phyloP scores from a whole-genome alignment of 2,329 filamentous ascomycete genomes.

The Magnaporthiopsis incrustans region DNA sequence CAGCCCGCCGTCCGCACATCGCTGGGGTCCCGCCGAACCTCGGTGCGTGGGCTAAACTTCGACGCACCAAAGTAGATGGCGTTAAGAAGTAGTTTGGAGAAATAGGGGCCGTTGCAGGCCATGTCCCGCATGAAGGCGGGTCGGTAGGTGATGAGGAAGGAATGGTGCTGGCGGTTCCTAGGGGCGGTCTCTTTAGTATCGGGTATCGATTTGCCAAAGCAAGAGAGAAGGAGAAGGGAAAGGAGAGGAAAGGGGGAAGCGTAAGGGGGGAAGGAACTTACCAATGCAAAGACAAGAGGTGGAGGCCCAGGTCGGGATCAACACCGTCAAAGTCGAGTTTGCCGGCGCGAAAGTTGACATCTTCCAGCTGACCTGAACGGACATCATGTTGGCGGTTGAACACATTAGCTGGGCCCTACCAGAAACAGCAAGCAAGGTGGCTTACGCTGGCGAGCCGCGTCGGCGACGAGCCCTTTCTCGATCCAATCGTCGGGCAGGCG shows the following conservation, averaged over 20 bases:
- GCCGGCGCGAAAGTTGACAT: conserved; percentile 33
- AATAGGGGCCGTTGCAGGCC: conserved; percentile 46
- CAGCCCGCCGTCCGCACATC: conserved; percentile 41
- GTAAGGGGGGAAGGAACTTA: not conserved
- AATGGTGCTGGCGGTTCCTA: conserved; percentile 40
- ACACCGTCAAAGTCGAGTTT: conserved; percentile 49
- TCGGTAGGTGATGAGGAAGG: conserved; percentile 40
- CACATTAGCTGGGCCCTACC: not conserved
- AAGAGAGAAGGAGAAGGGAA: no score
- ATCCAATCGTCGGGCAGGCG: conserved; percentile 30
- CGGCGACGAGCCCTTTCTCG: conserved; percentile 36
- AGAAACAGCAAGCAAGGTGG: not conserved
- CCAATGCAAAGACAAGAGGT: conserved; percentile 43
- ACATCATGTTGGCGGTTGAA: not conserved
- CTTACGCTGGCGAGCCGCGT: conserved; percentile 35
- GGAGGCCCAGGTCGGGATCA: conserved; percentile 41
- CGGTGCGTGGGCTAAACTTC: conserved; percentile 35
- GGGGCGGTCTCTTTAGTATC: no score
- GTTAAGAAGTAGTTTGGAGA: conserved; percentile 31
- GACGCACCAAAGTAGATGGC: conserved; percentile 13
- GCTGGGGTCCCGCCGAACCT: conserved; percentile 32
- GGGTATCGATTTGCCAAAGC: no score
- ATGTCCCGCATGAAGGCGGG: conserved; percentile 45
- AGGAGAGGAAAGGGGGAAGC: no score
- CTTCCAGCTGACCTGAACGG: conserved; percentile 35